Conservation (phyloP, 2,329 filamentous ascomycete species). For the Didymella lethalis region DNA sequence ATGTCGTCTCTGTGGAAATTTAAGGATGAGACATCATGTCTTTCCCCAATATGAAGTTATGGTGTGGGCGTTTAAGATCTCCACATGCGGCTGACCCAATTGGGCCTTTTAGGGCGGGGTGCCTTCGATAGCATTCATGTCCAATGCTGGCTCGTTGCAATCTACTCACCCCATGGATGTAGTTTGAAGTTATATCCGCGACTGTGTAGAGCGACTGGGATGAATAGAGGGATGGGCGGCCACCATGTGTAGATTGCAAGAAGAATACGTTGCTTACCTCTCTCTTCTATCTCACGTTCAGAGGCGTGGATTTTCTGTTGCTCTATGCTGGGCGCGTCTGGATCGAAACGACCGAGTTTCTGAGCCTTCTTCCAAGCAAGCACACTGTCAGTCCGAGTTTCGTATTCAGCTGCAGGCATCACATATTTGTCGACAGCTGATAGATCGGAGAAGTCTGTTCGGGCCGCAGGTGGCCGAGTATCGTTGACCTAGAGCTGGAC, state of each 20-base stretch:
- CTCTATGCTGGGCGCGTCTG: conserved; percentile 76
- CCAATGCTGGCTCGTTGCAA: conserved; percentile 13
- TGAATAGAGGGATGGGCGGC: conserved; percentile 5
- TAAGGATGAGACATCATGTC: conserved; percentile 30
- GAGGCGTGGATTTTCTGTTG: conserved; percentile 74
- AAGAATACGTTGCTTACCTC: conserved; percentile 60
- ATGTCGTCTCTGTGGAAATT: conserved; percentile 23
- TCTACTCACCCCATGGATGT: conserved; percentile 12
- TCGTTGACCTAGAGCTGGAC: conserved; percentile 71
- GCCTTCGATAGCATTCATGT: background rate
- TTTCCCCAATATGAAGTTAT: conserved; percentile 10
- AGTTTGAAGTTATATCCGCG: background rate
- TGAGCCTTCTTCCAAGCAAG: conserved; percentile 95
- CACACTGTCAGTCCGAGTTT: conserved; percentile 84
- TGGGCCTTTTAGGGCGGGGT: background rate
- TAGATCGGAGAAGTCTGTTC: conserved; percentile 82
- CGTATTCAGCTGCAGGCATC: conserved; percentile 86
- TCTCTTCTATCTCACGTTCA: conserved; percentile 72
- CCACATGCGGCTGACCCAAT: conserved; percentile 26
- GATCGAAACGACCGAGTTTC: conserved; percentile 95
- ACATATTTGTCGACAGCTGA: conserved; percentile 87
- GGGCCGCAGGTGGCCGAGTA: conserved; percentile 75
- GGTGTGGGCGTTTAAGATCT: conserved; percentile 6
- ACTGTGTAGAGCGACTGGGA: background rate
- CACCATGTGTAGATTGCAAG: conserved; percentile 8